phyloP scores from a whole-genome alignment of 805 yeast genomes.

The Sungouiella thailandica region DNA sequence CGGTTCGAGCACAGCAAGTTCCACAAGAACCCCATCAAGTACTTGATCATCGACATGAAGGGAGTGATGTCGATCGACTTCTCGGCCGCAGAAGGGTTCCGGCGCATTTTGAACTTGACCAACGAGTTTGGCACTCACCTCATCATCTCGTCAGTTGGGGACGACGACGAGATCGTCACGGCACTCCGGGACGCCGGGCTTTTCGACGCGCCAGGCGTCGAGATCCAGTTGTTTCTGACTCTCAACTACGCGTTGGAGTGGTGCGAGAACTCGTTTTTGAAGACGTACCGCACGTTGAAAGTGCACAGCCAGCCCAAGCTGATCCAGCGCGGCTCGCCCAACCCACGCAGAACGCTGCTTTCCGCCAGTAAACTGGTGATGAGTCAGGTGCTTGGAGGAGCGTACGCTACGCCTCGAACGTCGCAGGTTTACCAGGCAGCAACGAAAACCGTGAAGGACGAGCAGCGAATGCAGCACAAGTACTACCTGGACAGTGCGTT shows the following conservation, averaged over 20 bases:
- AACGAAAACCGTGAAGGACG: constrained; percentile 38
- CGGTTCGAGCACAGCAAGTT: constrained; percentile 55
- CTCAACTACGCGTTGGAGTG: constrained; percentile 89
- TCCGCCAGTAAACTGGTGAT: constrained; percentile 8
- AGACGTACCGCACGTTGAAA: constrained; percentile 45
- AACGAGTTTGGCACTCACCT: constrained; percentile 65
- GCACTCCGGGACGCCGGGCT: constrained; percentile 82
- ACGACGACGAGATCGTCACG: constrained; percentile 58
- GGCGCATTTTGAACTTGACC: constrained; percentile 75
- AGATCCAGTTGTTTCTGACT: constrained; percentile 64
- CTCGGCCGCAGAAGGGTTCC: constrained; percentile 94
- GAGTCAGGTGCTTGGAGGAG: constrained; percentile 19
- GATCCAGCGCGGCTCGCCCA: constrained; percentile 6
- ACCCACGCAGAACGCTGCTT: constrained; percentile 1
- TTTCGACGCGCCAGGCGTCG: constrained; percentile 26
- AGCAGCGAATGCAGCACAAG: constrained; percentile 40
- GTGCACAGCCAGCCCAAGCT: constrained; percentile 15
- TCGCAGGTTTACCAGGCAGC: constrained; percentile 52
- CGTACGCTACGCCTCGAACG: constrained; percentile 49
- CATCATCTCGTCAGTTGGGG: constrained; percentile 72
- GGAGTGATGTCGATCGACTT: constrained; percentile 81
- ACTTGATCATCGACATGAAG: constrained; percentile 78
- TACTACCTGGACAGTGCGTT: constrained; percentile 41
- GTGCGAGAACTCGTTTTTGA: constrained; percentile 89
- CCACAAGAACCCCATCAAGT: constrained; percentile 61